Percentiles rank a stretch among this genome's conserved stretches.
phyloP scores from a whole-genome alignment of 768 basidiomycete genomes.

The Royoungia palumana region DNA sequence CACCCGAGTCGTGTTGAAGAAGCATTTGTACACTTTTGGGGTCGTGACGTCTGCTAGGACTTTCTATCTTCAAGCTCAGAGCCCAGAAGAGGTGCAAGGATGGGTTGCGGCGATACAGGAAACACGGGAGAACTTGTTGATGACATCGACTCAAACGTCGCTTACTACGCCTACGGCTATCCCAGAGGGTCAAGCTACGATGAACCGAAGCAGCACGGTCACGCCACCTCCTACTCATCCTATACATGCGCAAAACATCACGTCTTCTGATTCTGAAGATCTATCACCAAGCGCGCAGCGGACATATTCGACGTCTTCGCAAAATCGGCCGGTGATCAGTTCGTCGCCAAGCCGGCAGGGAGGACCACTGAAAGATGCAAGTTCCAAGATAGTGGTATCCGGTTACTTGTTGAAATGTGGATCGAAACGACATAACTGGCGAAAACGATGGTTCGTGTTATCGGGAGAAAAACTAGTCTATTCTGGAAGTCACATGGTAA shows the following conservation, averaged over 20 bases:
- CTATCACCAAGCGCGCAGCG: conserved; percentile 47
- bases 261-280: conserved; percentile 81
- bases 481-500: conserved; percentile 91
- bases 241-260: conserved; percentile 47
- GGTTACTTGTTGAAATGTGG: conserved; percentile 98
- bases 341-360: conserved; percentile 44
- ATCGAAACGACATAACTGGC: conserved; percentile 89
- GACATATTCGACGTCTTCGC: conserved; percentile 44
- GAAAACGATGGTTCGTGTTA: conserved; percentile 97
- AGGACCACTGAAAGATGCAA: conserved; percentile 46
- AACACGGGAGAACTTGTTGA: conserved; percentile 61
- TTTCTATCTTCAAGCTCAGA: conserved; percentile 83
- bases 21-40: conserved; percentile 85
- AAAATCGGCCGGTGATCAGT: conserved; percentile 38
- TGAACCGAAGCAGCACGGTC: conserved; percentile 32
- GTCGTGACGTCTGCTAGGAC: conserved; percentile 89
- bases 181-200: conserved; percentile 33
- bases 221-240: conserved; percentile 47
- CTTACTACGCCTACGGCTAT: conserved; percentile 52
- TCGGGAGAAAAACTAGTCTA: conserved; percentile 86
- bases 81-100: conserved; percentile 63
- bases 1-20: conserved; percentile 83
- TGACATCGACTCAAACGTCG: conserved; percentile 59
- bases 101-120: conserved; percentile 87
- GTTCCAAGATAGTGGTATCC: conserved; percentile 71